A percentile compares a stretch with the other conserved stretches of the same genome.
Evolutionary conservation across 2,329 filamentous ascomycete genomes (phyloP).

Genomic region (Talaromyces funiculosus): DNA sequence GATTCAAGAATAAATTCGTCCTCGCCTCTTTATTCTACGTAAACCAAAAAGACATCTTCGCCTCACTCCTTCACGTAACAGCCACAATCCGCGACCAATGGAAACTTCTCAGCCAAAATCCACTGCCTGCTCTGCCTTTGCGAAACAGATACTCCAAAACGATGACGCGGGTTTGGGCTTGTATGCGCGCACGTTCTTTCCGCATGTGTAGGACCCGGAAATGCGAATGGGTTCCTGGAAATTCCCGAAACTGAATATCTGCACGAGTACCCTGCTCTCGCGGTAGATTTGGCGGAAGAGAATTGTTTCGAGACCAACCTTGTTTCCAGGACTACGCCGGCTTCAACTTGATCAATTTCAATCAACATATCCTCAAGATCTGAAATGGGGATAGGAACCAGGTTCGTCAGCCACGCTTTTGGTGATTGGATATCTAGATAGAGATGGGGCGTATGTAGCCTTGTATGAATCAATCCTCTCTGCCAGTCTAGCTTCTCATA

Average conservation of each 20-base stretch:
- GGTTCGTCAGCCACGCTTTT: too few relatives aligned
- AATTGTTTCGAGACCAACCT: constrained; percentile 7
- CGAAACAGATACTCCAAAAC: constrained; percentile 32
- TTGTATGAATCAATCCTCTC: too few relatives aligned
- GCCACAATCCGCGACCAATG: constrained; percentile 56
- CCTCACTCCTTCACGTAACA: constrained; percentile 53
- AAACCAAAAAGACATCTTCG: constrained; percentile 61
- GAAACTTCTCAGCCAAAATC: constrained; percentile 44
- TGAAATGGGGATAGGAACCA: background rate
- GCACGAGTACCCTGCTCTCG: background rate
- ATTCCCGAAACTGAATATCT: constrained; percentile 9
- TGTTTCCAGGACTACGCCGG: background rate
- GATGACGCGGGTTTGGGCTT: constrained; percentile 46
- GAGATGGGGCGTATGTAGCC: too few relatives aligned
- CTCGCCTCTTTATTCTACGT: constrained; percentile 54
- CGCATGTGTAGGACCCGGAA: constrained; percentile 37
- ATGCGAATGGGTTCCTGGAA: background rate
- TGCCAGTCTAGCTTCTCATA: too few relatives aligned
- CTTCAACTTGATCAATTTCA: background rate
- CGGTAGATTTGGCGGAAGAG: constrained; percentile 7
- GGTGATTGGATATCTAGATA: too few relatives aligned
- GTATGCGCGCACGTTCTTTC: constrained; percentile 53
- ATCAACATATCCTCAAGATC: background rate
- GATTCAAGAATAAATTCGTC: constrained; percentile 48
- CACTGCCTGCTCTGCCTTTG: constrained; percentile 47